Evolutionary conservation across 106 monocot genomes (phyloP).

Genomic region (Narthecium ossifragum): DNA sequence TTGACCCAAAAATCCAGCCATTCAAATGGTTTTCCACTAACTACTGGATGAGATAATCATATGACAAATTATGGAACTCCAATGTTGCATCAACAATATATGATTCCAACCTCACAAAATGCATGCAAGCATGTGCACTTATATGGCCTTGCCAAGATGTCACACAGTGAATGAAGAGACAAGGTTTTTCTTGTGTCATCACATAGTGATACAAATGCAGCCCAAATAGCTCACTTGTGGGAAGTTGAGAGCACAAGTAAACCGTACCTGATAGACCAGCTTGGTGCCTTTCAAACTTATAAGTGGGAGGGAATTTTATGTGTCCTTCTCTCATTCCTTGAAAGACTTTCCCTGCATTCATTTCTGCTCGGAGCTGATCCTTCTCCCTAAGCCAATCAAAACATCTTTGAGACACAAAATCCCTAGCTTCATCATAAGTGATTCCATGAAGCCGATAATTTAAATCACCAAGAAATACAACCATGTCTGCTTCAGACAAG

Average conservation of each 20-base stretch:
- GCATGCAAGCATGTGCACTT: too few relatives aligned
- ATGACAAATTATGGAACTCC: too few relatives aligned
- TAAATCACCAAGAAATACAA: conserved; percentile 66
- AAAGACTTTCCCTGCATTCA: conserved; percentile 69
- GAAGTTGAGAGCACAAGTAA: not conserved
- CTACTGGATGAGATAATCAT: too few relatives aligned
- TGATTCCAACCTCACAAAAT: too few relatives aligned
- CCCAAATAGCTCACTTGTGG: not conserved
- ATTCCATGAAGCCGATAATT: conserved; percentile 56
- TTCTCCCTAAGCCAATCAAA: conserved; percentile 69
- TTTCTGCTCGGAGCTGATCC: conserved; percentile 65
- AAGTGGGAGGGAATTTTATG: conserved; percentile 70
- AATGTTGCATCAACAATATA: too few relatives aligned
- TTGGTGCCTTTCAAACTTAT: conserved; percentile 67
- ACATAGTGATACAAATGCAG: too few relatives aligned
- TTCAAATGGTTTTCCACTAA: too few relatives aligned
- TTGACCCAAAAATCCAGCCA: too few relatives aligned
- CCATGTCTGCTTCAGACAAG: conserved; percentile 66
- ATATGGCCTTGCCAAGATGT: too few relatives aligned
- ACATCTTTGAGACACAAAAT: conserved; percentile 57
- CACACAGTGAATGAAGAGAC: too few relatives aligned
- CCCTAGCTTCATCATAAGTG: conserved; percentile 64
- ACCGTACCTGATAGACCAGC: conserved; percentile 50
- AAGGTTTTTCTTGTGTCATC: too few relatives aligned
- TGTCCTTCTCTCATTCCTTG: conserved; percentile 75